Base-by-base conservation (phyloP, 2,329 filamentous ascomycete genomes). In the Diaporthe citriasiana region DNA sequence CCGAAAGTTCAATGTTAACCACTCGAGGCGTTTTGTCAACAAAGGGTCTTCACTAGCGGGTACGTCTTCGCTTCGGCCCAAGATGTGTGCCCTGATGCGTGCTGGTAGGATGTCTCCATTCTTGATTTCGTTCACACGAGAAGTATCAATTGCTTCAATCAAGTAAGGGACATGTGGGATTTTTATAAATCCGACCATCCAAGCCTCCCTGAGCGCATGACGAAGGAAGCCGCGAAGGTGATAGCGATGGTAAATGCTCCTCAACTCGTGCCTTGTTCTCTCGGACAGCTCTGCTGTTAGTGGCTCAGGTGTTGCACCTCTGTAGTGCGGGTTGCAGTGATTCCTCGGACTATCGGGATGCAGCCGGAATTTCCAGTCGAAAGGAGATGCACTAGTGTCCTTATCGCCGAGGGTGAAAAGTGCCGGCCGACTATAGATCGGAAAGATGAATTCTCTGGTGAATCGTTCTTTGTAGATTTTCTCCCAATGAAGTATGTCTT, bases 401-500 rank as follows among this genome's bases (percentile, higher is more conserved):
- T 9, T 9, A 9, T 9, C 33, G 9, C 27, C 15, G 30, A 17
- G 30, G 27, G 12, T 22, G 53, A 10, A 9, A 35, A 35, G 17
- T 22, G 30, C 6, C 22, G 10, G 1, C 4, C 2, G 8, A 12
- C 17, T 35, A 3, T 35, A 7, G 1, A 0, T 35, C 4, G 53
- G 35, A 35, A 22, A 22, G 17, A 56, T 12, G 17, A 56, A 56
- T 56, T 1, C 22, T 12, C 53, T 56, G 10, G 53, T 3, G 17
- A 56, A 56, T 27, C 53, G 53, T 56, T 56, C 53, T n/a, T 56
- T 33, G 4, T 56, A 56, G 53, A 56, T 22, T 30, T 35, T 35
- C 17, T 56, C 53, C 53, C 53, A 56, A 30, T 56, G 1, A 8
- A 56, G 10, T 27, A 56, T 35, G 33, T 56, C 53, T 17, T 22